A percentile compares a stretch with the other conserved stretches of the same genome.
These are phyloP conservation scores for Trichoderma koningii DNA, from an alignment of 2,329 filamentous ascomycete species.

Conservation along the genomic window DNA sequence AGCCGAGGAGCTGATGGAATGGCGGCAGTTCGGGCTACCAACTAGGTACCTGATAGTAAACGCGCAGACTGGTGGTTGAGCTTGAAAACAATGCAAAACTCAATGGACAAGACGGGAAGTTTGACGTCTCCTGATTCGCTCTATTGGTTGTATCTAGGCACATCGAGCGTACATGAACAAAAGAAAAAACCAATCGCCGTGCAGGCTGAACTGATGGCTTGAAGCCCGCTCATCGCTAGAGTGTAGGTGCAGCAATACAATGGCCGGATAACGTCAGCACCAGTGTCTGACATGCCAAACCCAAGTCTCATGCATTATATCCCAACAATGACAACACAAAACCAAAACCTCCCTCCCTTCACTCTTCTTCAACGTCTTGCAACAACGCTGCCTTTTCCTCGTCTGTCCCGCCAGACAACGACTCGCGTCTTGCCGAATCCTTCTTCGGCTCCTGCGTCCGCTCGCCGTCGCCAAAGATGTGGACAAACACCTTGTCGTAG, in stretches of 20 bases:
- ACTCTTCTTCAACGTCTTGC: not conserved
- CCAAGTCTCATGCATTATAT: not conserved
- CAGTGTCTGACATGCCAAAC: not conserved
- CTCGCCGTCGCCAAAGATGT: constrained; percentile 84
- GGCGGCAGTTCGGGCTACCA: not conserved
- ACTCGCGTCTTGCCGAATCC: constrained; percentile 33
- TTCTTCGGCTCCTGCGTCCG: constrained; percentile 48
- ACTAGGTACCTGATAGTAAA: too few species aligned
- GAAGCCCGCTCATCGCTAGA: constrained; percentile 1
- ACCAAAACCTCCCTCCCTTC: not conserved
- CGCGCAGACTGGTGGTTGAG: not conserved
- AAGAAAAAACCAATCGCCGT: not conserved
- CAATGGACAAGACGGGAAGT: not conserved
- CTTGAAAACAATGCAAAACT: not conserved
- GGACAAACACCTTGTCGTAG: constrained; percentile 54
- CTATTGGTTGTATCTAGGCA: too few species aligned
- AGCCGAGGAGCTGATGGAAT: not conserved
- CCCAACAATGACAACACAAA: not conserved
- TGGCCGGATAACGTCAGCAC: not conserved
- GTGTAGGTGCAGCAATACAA: not conserved
- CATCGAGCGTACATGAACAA: too few species aligned
- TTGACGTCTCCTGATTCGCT: too few species aligned
- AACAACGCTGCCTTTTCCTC: constrained; percentile 21
- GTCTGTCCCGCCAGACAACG: not conserved
- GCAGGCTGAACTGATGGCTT: not conserved